Evolutionary conservation across 2,329 filamentous ascomycete genomes (phyloP).

Genomic region (Hypoxylon sp.): DNA sequence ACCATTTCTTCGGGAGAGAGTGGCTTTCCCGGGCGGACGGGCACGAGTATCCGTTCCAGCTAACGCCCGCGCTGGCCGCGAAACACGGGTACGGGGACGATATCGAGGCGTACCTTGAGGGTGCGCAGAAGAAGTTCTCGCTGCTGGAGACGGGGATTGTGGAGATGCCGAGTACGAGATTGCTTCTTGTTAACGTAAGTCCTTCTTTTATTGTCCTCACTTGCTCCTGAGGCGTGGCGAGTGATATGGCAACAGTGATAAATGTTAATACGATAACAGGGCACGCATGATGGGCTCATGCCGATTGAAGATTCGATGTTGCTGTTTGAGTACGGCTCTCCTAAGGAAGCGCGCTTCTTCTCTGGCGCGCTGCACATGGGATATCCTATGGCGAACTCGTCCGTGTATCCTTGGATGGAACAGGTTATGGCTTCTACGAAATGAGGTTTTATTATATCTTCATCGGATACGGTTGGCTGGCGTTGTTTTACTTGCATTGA

Average conservation of each 20-base stretch:
- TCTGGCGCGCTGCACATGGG: conserved; percentile 74
- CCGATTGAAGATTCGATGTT: conserved; percentile 77
- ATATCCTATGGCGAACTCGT: conserved; percentile 70
- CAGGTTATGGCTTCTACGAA: conserved; percentile 60
- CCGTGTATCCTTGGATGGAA: conserved; percentile 74
- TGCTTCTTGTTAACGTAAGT: conserved; percentile 72
- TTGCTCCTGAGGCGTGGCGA: neutral
- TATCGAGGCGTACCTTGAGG: conserved; percentile 67
- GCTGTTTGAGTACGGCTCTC: conserved; percentile 72
- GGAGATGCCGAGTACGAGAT: conserved; percentile 65
- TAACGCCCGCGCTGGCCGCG: conserved; percentile 67
- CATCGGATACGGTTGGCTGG: neutral
- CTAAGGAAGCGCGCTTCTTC: conserved; percentile 76
- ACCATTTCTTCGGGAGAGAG: conserved; percentile 70
- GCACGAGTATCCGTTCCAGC: conserved; percentile 75
- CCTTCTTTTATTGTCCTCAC: neutral
- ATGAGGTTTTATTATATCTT: conserved; percentile 26
- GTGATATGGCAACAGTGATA: neutral
- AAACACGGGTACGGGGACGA: conserved; percentile 71
- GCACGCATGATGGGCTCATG: conserved; percentile 73
- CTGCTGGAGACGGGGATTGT: conserved; percentile 71
- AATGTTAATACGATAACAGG: conserved; percentile 55
- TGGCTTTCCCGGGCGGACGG: conserved; percentile 74
- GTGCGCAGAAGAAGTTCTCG: conserved; percentile 72
- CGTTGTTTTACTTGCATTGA: conserved; percentile 2